A percentile compares a stretch with the other conserved stretches of the same genome.
These are phyloP conservation scores for Boechera divaricarpa DNA, from an alignment of 345 rosid species.

Conservation along the genomic window DNA sequence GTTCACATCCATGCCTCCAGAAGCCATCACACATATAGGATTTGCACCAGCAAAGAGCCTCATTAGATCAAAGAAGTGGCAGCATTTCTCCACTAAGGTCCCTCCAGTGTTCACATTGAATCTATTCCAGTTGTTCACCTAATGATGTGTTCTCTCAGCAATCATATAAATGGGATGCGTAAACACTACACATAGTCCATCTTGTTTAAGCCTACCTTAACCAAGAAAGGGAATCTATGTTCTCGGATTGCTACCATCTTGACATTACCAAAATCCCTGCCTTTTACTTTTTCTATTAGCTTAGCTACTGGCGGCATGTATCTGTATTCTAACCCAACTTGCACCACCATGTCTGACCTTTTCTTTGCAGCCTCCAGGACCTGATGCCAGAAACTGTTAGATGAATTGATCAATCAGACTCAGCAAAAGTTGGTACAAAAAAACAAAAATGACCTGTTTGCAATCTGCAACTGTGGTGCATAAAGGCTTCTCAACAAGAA, in stretches of 20 bases:
- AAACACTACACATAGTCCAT: constrained; percentile 16
- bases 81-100: constrained; percentile 95
- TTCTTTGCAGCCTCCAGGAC: constrained; percentile 76
- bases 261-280: constrained; percentile 67
- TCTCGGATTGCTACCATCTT: constrained; percentile 95
- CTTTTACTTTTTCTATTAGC: constrained; percentile 73
- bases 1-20: constrained; percentile 90
- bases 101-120: constrained; percentile 92
- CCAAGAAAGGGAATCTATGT: constrained; percentile 91
- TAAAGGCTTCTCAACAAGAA: constrained; percentile 95
- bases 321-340: constrained; percentile 91
- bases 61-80: constrained; percentile 98
- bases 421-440: not conserved
- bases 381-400: constrained; percentile 46
- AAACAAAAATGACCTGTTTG: constrained; percentile 56
- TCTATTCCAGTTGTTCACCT: constrained; percentile 96
- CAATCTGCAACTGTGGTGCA: constrained; percentile 90
- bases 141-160: constrained; percentile 22
- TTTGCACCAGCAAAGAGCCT: constrained; percentile 82
- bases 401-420: not conserved
- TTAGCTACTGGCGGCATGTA: constrained; percentile 98
- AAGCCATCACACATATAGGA: constrained; percentile 93
- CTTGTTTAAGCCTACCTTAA: constrained; percentile 79
- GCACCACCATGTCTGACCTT: constrained; percentile 84
- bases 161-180: constrained; percentile 14